These are phyloP conservation scores for Trypanosoma brucei DNA, from an alignment of 208 protist genomes.

Conservation along the genomic window DNA sequence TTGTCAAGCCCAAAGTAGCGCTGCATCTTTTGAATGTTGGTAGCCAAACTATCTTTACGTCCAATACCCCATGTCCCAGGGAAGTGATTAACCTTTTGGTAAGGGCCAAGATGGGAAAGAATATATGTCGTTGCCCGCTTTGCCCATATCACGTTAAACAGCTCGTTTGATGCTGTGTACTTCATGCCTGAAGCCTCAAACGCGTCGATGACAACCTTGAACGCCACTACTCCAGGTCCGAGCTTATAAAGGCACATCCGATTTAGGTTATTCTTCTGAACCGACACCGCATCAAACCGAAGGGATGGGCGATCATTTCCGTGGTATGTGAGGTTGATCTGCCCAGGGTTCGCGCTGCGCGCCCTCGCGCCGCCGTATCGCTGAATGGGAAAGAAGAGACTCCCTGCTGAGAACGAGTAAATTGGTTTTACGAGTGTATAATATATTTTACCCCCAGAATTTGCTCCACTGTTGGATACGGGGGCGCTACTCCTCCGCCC, in stretches of 20 bases:
- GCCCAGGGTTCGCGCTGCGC: constrained; percentile 30
- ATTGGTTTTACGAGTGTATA: constrained; percentile 60
- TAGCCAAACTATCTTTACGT: constrained; percentile 83
- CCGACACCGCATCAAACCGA: constrained; percentile 34
- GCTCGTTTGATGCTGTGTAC: constrained; percentile 79
- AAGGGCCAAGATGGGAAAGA: constrained; percentile 63
- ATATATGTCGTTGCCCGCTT: constrained; percentile 84
- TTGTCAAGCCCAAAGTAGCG: constrained; percentile 58
- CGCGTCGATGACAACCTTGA: constrained; percentile 83
- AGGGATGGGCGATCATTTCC: constrained; percentile 52
- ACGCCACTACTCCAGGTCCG: constrained; percentile 86
- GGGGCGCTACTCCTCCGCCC: background rate
- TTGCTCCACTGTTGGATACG: background rate
- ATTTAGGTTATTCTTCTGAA: constrained; percentile 81
- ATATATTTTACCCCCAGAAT: constrained; percentile 3
- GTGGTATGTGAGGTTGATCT: constrained; percentile 67
- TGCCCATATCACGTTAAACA: constrained; percentile 90
- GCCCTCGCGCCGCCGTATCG: background rate
- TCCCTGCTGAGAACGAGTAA: constrained; percentile 54
- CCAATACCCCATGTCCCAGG: constrained; percentile 89
- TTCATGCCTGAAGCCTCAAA: constrained; percentile 80
- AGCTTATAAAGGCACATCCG: constrained; percentile 89
- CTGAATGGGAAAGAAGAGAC: constrained; percentile 77
- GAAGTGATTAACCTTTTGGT: constrained; percentile 92
- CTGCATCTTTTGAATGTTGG: constrained; percentile 78